These are phyloP conservation scores for Paecilomyces sp. DNA, from an alignment of 2,329 filamentous ascomycete species.

Conservation along the genomic window DNA sequence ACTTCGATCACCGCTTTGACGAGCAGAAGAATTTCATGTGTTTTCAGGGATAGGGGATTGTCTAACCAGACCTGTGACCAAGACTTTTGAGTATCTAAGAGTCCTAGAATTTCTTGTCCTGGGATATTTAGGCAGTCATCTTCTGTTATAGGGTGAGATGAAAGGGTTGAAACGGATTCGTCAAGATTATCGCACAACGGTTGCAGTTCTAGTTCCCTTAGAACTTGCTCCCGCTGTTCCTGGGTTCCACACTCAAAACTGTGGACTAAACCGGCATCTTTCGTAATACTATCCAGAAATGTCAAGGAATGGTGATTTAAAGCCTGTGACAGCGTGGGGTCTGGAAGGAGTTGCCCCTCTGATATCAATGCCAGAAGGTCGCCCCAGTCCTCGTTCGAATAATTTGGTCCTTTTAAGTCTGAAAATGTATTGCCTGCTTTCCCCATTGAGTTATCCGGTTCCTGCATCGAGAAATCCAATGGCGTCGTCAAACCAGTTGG, in stretches of 20 bases:
- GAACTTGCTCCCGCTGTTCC: background rate
- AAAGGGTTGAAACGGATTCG: background rate
- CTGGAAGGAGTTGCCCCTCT: background rate
- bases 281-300: background rate
- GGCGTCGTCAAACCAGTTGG: no score
- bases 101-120: background rate
- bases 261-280: background rate
- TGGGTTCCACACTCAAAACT: background rate
- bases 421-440: no score
- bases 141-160: background rate
- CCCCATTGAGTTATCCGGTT: no score
- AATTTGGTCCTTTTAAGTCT: no score
- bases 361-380: background rate
- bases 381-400: no score
- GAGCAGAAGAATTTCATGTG: conserved; percentile 28
- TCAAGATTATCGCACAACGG: no score
- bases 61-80: conserved; percentile 16
- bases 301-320: background rate
- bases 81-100: conserved; percentile 7
- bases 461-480: no score
- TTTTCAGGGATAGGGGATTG: conserved; percentile 26
- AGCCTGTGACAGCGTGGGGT: background rate
- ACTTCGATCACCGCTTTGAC: conserved; percentile 27
- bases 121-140: background rate
- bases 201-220: background rate